phyloP scores from a whole-genome alignment of 257 asterid species.

The Nyctanthes arbortristis region DNA sequence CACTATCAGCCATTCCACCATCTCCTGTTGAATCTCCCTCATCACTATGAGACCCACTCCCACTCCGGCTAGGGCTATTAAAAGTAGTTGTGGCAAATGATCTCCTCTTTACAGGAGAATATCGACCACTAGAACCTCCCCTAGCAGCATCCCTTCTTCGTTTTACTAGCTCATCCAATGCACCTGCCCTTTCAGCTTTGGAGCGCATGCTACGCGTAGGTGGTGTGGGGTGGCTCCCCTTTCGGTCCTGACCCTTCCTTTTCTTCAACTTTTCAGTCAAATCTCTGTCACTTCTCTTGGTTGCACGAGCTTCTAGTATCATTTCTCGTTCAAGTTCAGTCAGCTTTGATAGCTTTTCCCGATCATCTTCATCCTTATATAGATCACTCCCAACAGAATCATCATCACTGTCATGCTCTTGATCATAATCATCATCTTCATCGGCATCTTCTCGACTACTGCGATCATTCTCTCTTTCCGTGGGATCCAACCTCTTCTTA shows the following conservation, averaged over 20 bases:
- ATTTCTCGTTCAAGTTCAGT: conserved; percentile 87
- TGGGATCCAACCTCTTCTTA: conserved; percentile 80
- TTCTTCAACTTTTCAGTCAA: conserved; percentile 67
- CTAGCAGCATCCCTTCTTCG: conserved; percentile 72
- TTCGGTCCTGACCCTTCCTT: conserved; percentile 51
- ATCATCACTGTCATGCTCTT: conserved; percentile 76
- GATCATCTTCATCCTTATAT: conserved; percentile 83
- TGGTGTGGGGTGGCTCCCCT: conserved; percentile 71
- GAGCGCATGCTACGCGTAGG: conserved; percentile 82
- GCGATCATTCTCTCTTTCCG: conserved; percentile 71
- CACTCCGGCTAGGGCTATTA: conserved; percentile 75
- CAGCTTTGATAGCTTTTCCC: conserved; percentile 82
- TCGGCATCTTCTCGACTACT: conserved; percentile 70
- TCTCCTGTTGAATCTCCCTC: conserved; percentile 81
- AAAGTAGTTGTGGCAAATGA: conserved; percentile 58
- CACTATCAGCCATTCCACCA: conserved; percentile 88
- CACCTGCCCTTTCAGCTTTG: conserved; percentile 84
- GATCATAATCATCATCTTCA: conserved; percentile 44
- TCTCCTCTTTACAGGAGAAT: conserved; percentile 85
- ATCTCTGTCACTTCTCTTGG: conserved; percentile 80
- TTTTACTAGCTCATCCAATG: conserved; percentile 76
- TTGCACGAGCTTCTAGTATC: conserved; percentile 85
- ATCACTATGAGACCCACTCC: conserved; percentile 74
- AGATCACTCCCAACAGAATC: conserved; percentile 97
- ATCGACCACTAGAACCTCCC: conserved; percentile 66